Base-by-base conservation (phyloP, 1,139 yeast species). In the Hyphopichia burtonii region DNA sequence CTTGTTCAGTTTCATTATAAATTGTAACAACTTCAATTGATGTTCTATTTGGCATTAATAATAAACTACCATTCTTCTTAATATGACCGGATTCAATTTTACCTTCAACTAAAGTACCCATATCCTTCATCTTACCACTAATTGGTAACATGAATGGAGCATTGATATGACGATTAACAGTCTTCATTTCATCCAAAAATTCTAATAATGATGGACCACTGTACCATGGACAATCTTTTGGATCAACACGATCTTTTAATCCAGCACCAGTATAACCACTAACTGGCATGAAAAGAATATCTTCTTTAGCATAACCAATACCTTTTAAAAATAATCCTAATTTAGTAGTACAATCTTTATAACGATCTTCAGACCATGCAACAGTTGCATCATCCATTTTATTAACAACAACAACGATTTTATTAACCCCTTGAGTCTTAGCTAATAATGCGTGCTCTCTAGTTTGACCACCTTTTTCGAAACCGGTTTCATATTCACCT, bases 331-430 rank as follows among this genome's bases (percentile, higher is more conserved):
- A 93, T 41, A 65, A 60, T 27, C 82, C 80, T 54, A 94, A 74
- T 66, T 91, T 93, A 53, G 81, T 68, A 50, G 88, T 90, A 78
- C 99, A 93, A 72, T 93, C 99, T 58, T 87, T 90, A 67, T 89
- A 93, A 70, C 99, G 86, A 64, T 87, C 96, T 70, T 91, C 80
- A 36, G 96, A 86, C 99, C 99, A 93, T 51, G 66, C 71, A 39
- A 93, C 99, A 40, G 99, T 93, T 43, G 96, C 86, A 62, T 93
- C 99, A 68, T 93, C 99, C 99, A 93, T 93, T 80, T 93, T 93
- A 75, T 93, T 93, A 54, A 94, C 93, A 44, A 86, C 98, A 49
- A 93, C 96, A 53, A 93, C 76, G 58, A 93, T 79, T 67, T 84
- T 86, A 74, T 88, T 90, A 48, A 93, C 96, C 71, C 99, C 99